Evolutionary conservation across 208 protist species (phyloP).

Genomic region (Tetramitus jugosus): DNA sequence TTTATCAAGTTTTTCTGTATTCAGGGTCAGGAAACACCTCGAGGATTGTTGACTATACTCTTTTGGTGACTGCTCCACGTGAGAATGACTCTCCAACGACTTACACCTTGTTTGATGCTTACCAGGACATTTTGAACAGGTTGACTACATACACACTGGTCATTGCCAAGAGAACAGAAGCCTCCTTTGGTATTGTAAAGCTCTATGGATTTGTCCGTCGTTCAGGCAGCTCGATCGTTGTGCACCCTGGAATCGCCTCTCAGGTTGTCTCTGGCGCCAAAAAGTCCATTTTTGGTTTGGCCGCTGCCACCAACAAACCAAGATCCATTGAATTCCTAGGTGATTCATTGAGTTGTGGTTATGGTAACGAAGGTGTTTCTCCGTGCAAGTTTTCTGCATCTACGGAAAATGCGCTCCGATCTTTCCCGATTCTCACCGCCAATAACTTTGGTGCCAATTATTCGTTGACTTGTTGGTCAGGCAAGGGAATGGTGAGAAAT

Average conservation of each 20-base stretch:
- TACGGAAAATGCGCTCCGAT: slow-evolving; percentile 5
- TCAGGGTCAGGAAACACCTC: neutral
- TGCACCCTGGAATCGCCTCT: too few species aligned
- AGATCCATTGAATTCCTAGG: slow-evolving; percentile 20
- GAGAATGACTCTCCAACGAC: neutral
- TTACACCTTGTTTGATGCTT: neutral
- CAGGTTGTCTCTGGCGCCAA: neutral
- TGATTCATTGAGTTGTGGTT: slow-evolving; percentile 21
- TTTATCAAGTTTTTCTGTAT: neutral
- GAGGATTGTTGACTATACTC: too few species aligned
- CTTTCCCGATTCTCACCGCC: neutral
- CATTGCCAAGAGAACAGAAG: slow-evolving; percentile 14
- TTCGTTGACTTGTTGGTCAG: slow-evolving; percentile 20
- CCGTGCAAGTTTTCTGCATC: neutral
- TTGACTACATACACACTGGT: neutral
- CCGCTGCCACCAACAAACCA: neutral
- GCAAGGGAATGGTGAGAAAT: slow-evolving; percentile 24
- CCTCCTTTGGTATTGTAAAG: neutral
- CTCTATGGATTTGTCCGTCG: neutral
- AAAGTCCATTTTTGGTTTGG: neutral
- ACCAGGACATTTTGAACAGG: too few species aligned
- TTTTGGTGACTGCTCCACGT: too few species aligned
- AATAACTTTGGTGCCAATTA: neutral
- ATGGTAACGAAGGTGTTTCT: slow-evolving; percentile 18
- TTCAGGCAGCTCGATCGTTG: too few species aligned